A percentile compares a stretch with the other conserved stretches of the same genome.
Conservation (phyloP, 805 yeast species). For the Ogataea zsoltii region DNA sequence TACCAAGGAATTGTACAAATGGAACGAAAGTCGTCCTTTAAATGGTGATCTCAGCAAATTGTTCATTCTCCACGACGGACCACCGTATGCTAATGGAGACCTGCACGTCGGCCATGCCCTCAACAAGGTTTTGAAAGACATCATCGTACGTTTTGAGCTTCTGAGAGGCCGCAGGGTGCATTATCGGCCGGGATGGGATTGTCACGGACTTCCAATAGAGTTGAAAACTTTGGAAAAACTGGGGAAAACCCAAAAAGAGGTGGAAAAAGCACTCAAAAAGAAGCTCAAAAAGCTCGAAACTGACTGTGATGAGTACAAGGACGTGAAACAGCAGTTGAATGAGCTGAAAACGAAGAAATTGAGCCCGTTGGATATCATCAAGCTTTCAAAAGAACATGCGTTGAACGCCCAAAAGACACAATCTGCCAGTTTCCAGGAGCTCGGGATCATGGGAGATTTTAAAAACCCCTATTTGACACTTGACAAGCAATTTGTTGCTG, state of each 20-base stretch:
- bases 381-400: conserved; percentile 72
- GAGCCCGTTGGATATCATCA: conserved; percentile 56
- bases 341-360: conserved; percentile 25
- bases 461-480: conserved; percentile 71
- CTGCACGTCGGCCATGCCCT: conserved; percentile 90
- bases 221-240: conserved; percentile 66
- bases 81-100: conserved; percentile 97
- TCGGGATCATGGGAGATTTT: conserved; percentile 88
- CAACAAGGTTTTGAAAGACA: conserved; percentile 86
- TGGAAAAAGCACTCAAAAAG: conserved; percentile 32
- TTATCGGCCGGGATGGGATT: conserved; percentile 97
- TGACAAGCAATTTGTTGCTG: conserved; percentile 65
- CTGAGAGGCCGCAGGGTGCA: conserved; percentile 57
- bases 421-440: conserved; percentile 57
- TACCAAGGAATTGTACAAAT: conserved; percentile 60
- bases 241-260: conserved; percentile 31
- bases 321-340: conserved; percentile 12
- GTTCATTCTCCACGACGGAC: conserved; percentile 91
- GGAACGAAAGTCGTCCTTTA: conserved; percentile 48
- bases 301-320: conserved; percentile 11
- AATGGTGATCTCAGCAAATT: conserved; percentile 36
- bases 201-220: conserved; percentile 97
- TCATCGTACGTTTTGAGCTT: conserved; percentile 71
- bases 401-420: conserved; percentile 64
- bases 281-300: conserved; percentile 22